Evolutionary conservation across 176 grass and related monocot genomes (phyloP).

Genomic region (Otatea glauca): DNA sequence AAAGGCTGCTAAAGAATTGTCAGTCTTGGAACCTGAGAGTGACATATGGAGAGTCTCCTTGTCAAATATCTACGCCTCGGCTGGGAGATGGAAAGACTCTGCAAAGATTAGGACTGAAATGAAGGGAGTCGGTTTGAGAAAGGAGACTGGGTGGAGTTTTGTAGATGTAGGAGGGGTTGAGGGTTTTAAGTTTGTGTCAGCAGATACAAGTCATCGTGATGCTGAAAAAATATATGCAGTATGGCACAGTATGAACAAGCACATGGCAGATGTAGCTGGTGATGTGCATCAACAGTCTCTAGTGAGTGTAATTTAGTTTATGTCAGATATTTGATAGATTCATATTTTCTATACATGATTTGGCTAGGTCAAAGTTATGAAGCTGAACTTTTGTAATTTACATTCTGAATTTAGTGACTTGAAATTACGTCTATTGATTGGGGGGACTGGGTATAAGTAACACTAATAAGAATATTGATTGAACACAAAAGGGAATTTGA

Average conservation of each 20-base stretch:
- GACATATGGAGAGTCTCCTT: conserved; percentile 71
- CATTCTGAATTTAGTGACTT: conserved; percentile 16
- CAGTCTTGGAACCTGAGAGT: conserved; percentile 59
- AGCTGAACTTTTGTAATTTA: conserved; percentile 6
- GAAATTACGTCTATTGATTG: background rate
- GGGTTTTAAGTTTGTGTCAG: conserved; percentile 60
- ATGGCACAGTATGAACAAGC: conserved; percentile 63
- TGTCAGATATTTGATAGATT: conserved; percentile 20
- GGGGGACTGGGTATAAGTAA: background rate
- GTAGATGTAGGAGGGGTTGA: conserved; percentile 65
- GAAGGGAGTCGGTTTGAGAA: conserved; percentile 56
- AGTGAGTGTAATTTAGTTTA: conserved; percentile 38
- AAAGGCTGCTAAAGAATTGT: conserved; percentile 56
- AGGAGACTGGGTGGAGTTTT: conserved; percentile 77
- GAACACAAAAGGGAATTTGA: background rate
- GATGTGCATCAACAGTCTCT: conserved; percentile 39
- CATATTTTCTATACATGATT: background rate
- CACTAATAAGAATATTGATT: conserved; percentile 8
- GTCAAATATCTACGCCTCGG: conserved; percentile 61
- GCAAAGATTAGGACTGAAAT: conserved; percentile 67
- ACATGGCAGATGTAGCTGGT: conserved; percentile 47
- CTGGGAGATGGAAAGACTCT: conserved; percentile 61
- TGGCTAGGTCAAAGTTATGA: conserved; percentile 1
- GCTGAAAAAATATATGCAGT: conserved; percentile 63
- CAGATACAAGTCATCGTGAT: conserved; percentile 61